Base-by-base conservation (phyloP, 2,329 filamentous ascomycete species). In the Rutstroemia sp. region DNA sequence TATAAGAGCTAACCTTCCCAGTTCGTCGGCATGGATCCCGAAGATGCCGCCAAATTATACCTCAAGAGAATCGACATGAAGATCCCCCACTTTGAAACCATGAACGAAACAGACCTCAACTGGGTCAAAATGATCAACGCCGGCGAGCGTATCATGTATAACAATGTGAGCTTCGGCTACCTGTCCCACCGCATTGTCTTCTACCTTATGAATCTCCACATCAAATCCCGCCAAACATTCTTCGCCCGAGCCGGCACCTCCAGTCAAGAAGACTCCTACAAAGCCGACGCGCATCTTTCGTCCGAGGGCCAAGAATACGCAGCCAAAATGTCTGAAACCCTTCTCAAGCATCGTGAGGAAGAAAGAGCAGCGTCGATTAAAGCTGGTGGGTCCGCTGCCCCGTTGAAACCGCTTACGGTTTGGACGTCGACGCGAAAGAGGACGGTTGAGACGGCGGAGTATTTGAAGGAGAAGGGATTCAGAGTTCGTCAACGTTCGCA, bases 91-190 rank as follows among this genome's bases (percentile, higher is more conserved):
- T 99, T 96, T 65, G 92, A 99, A 74, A 95, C 90, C 1, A 97
- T 99, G 91, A 82, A 92, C 66, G 94, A 99, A 71, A 79, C 81
- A 30, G 92, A 97, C 63, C 79, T 99, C 61, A 96, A 97, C 70
- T 99, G 92, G 74, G 92, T 99, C 75, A 96, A 96, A 76, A 96
- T 99, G 92, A 95, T 97, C 70, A 99, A 99, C 65, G 94, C 94
- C 7, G 94, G 94, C 46, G 84, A 92, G 68, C 85, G 90, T 63
- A 87, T 99, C 68, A 87, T 92, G 65, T 92, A 97, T 73, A 99
- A 99, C 75, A 96, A 97, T 64, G 89, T 94, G 70, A 92, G 87
- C 68, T 97, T 99, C 71, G 92, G 92, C 65, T 99, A 99, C 69
- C 80, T 99, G 34, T 95, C 92, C 0, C 92, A 99, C 70, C 85